phyloP scores from a whole-genome alignment of 2,329 filamentous ascomycete genomes.

The Didymellaceae sp. region DNA sequence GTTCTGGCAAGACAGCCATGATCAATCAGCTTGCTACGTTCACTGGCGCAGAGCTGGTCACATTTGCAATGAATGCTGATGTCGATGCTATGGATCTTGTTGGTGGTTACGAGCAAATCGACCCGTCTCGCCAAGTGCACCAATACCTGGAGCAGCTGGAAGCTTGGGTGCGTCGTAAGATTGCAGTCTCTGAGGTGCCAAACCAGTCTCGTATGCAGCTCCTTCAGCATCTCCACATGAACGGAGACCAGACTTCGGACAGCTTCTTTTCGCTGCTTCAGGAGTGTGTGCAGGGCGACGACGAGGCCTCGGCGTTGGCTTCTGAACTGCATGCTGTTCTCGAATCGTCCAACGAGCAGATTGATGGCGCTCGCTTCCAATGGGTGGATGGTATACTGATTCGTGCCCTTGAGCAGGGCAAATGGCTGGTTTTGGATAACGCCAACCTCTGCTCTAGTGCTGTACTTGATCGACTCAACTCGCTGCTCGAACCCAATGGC shows the following conservation, averaged over 20 bases:
- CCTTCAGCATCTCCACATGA: constrained; percentile 29
- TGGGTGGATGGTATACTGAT: constrained; percentile 96
- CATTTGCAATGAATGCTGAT: constrained; percentile 90
- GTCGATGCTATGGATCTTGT: constrained; percentile 97
- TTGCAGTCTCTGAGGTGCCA: constrained; percentile 22
- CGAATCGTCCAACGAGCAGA: constrained; percentile 57
- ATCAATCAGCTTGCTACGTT: constrained; percentile 81
- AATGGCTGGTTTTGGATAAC: constrained; percentile 96
- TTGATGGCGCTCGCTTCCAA: constrained; percentile 83
- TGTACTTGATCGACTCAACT: constrained; percentile 92
- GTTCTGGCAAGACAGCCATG: constrained; percentile 84
- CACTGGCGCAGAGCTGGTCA: constrained; percentile 76
- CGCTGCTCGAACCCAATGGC: constrained; percentile 88
- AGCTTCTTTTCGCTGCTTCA: constrained; percentile 21
- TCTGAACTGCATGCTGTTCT: constrained; percentile 59
- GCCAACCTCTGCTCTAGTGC: constrained; percentile 96
- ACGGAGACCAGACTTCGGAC: neutral
- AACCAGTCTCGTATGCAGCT: constrained; percentile 20
- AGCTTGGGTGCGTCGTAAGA: constrained; percentile 56
- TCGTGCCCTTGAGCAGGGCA: constrained; percentile 80
- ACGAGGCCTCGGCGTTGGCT: constrained; percentile 47
- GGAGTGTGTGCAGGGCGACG: constrained; percentile 18
- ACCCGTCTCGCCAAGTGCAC: constrained; percentile 76
- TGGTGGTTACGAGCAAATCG: constrained; percentile 94
- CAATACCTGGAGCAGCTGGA: constrained; percentile 63